Conservation (phyloP, 2,329 filamentous ascomycete species). For the Incumbomyces delicatus region DNA sequence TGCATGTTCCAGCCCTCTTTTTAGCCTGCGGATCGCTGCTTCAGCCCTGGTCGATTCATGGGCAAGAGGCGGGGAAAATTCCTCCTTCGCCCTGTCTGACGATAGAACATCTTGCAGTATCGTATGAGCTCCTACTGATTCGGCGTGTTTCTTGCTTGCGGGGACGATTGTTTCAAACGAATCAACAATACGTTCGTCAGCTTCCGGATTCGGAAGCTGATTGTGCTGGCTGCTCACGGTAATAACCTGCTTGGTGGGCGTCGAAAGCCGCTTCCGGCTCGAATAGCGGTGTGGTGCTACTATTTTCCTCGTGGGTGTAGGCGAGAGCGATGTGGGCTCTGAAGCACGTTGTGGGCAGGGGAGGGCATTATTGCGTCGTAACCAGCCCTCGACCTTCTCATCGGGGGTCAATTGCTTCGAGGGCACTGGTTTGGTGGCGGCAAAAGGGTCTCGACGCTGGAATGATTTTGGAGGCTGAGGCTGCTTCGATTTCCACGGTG, state of each 20-base stretch:
- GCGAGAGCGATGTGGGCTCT: conserved; percentile 1
- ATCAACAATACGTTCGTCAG: neutral
- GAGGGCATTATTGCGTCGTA: conserved; percentile 8
- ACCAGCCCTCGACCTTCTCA: conserved; percentile 13
- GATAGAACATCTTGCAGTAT: conserved; percentile 4
- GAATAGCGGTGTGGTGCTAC: neutral
- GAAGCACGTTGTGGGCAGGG: neutral
- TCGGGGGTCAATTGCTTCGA: neutral
- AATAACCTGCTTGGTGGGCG: conserved; percentile 3
- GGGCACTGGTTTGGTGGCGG: neutral
- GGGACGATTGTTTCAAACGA: conserved; percentile 3
- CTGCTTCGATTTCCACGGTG: neutral
- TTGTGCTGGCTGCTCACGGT: conserved; percentile 3
- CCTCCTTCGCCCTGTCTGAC: neutral
- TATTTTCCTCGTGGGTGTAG: neutral
- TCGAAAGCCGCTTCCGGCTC: neutral
- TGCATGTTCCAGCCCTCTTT: neutral
- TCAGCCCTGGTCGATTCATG: neutral
- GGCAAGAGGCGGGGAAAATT: neutral
- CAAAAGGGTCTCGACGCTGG: conserved; percentile 23
- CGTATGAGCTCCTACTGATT: neutral
- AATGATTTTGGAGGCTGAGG: neutral
- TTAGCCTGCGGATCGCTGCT: neutral
- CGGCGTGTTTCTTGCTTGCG: neutral
- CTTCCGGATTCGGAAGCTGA: neutral